Percentiles rank a stretch among this genome's conserved stretches.
Evolutionary conservation across 1,284 basidiomycete genomes (phyloP).

Genomic region (Cutaneotrichosporon daszewskae): DNA sequence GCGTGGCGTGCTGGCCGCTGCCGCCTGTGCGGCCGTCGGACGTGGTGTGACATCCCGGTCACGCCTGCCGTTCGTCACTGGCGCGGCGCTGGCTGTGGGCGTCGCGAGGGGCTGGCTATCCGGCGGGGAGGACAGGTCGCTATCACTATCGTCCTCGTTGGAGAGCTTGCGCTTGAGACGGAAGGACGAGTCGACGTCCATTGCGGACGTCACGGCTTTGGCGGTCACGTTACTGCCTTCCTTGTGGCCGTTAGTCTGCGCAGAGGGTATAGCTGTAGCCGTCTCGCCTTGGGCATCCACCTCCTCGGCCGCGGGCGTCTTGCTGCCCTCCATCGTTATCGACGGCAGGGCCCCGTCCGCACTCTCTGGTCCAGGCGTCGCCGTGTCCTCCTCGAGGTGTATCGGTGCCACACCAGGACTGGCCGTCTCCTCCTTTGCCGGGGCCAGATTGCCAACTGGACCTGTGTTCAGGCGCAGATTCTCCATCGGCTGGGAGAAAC

Average conservation of each 20-base stretch:
- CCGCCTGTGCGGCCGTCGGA: not conserved
- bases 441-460: not conserved
- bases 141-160: not conserved
- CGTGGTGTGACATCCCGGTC: not conserved
- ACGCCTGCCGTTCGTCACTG: not conserved
- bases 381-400: not conserved
- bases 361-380: not conserved
- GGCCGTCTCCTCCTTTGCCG: conserved; percentile 1
- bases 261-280: not conserved
- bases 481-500: conserved; percentile 38
- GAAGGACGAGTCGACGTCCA: not conserved
- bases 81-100: no score
- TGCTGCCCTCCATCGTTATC: no score
- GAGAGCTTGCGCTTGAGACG: not conserved
- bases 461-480: conserved; percentile 23
- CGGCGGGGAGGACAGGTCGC: not conserved
- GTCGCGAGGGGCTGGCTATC: not conserved
- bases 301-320: no score
- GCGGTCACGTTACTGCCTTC: not conserved
- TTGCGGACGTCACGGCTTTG: no score
- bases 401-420: not conserved
- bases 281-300: not conserved
- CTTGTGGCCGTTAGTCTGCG: not conserved
- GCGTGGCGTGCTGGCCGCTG: not conserved
- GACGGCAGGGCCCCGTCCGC: no score